Evolutionary conservation across 768 basidiomycete species (phyloP), one percentile per base, ranked within the genome.

Genomic region (Polyporus arcularius): DNA sequence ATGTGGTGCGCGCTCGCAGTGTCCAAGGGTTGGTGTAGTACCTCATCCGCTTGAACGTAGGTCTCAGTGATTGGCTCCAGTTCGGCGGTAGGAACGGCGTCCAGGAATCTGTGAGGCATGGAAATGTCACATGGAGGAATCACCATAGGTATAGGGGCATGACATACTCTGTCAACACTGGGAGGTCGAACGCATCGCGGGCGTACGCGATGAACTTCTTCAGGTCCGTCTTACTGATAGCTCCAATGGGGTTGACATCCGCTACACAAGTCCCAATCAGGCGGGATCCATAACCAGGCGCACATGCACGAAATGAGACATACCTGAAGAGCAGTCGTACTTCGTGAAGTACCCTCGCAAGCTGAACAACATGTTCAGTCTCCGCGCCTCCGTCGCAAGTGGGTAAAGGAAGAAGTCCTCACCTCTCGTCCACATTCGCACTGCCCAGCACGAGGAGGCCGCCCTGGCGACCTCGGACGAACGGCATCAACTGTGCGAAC

Each of bases 381-480:
- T 26, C 21, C 21, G 21, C 21, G 21, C 21, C 21, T 26, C 21
- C 21, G 21, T 2, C 21, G 21, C 21, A 26, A 2, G 21, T 28
- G 57, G 12, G 55, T 46, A n/a, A 16, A 40, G 5, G 21, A 12
- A 51, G 31, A 28, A 40, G n/a, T 54, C 47, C 43, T 31, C 58
- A 89, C 94, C 93, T 96, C 78, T 98, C 97, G 68, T 99, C 97
- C 2, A 99, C 97, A 70, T 98, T 98, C 16, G 97, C 96, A 64
- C 93, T 96, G 1, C 97, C 97, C n/a, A 98, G 82, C 1, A 98
- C 97, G 28, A 98, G 85, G 39, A 99, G 74, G 6, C 94, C 93
- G 0, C 97, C 97, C 42, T 75, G 73, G 69, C 85, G 84, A 0
- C 95, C 94, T 62, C 96, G 79, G 0, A 89, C 92, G 89, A 92